Percentiles rank a stretch among this genome's conserved stretches.
Evolutionary conservation across 306 rosid species (phyloP).

Genomic region (Trichosanthes truncata): DNA sequence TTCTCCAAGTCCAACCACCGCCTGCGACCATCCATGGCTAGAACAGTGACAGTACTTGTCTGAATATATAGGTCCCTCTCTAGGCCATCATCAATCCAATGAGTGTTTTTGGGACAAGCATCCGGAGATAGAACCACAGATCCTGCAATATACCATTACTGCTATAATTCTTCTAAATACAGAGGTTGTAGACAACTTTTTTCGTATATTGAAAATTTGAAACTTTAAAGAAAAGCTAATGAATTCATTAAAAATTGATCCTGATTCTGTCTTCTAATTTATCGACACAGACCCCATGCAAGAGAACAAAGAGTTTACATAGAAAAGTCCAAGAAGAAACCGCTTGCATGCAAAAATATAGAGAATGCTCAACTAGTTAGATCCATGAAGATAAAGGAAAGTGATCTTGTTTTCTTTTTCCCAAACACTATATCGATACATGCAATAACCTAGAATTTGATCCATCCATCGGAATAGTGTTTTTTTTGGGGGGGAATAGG

Average conservation of each 20-base stretch:
- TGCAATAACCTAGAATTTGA: background rate
- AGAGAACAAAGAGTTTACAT: background rate
- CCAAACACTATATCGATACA: background rate
- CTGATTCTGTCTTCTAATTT: background rate
- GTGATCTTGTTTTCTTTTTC: background rate
- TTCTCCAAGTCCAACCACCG: slow-evolving; percentile 92
- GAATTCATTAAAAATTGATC: background rate
- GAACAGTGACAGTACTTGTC: slow-evolving; percentile 63
- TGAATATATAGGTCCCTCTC: slow-evolving; percentile 85
- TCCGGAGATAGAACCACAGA: slow-evolving; percentile 28
- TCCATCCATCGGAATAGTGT: background rate
- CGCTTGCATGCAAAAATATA: background rate
- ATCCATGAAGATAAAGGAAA: background rate
- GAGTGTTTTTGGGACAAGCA: slow-evolving; percentile 60
- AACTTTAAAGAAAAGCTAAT: background rate
- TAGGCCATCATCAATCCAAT: slow-evolving; percentile 85
- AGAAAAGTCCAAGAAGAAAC: background rate
- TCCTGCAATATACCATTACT: slow-evolving; percentile 35
- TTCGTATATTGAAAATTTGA: background rate
- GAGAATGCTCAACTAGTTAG: background rate
- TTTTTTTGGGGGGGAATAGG: background rate
- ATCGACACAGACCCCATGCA: background rate
- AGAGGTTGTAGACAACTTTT: background rate
- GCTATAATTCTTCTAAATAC: slow-evolving; percentile 8
- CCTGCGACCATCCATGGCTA: slow-evolving; percentile 99